Base-by-base conservation (phyloP, 768 basidiomycete genomes). In the Agrocybe praecox region DNA sequence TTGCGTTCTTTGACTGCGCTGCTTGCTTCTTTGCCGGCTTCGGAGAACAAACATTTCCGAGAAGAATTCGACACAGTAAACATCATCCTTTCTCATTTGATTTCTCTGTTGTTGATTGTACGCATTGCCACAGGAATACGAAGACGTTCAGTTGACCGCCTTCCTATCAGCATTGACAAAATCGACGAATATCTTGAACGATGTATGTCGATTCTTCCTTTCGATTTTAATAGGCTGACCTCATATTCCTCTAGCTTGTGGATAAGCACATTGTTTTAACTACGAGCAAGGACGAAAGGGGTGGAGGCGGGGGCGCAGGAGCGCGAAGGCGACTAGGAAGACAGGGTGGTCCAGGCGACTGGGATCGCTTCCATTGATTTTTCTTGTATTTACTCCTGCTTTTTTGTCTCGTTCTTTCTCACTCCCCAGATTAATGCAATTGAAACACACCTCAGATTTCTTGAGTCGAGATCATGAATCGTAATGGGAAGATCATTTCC, bases 91-190 rank as follows among this genome's bases (percentile, higher is more conserved):
- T n/a, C 7, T 7, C 24, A 6, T 45, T 49, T 7, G n/a, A 23
- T 54, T 47, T 18, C 21, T 32, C 9, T 29, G n/a, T 17, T 18
- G 24, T 33, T 18, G 22, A 11, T 45, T 56, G 55, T 49, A 45
- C n/a, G 32, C 44, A 21, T 29, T 51, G 44, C 24, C 51, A 21
- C 63, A 97, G 94, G 96, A 99, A 83, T 94, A 96, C 72, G 90
- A 90, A 65, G 96, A 99, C 68, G 94, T 96, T 15, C 94, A 97
- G 58, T 76, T 99, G 24, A 97, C 94, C 1, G 88, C 90, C 9
- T 92, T 93, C 72, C 78, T 99, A 12, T 88, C 94, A 0, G 85
- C 87, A 14, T 72, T 99, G 56, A 98, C 96, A 7, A 96, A 95
- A 72, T 90, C 92, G 26, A 81, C 96, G 15, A 89, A 88, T 61